Evolutionary conservation across 2,329 filamentous ascomycete genomes (phyloP).

Genomic region (Aspergillus aculeatinus): DNA sequence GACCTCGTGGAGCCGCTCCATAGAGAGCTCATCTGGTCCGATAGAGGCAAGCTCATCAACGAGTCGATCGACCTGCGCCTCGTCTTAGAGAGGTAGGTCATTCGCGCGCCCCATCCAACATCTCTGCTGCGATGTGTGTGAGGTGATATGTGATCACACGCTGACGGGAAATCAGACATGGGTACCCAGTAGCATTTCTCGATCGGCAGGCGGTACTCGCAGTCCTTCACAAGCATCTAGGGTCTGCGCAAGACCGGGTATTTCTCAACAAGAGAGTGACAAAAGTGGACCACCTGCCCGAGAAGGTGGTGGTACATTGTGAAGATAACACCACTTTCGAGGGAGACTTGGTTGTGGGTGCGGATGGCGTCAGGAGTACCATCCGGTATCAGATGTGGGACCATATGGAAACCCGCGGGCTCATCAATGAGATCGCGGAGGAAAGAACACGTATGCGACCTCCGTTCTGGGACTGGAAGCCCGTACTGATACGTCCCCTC

Average conservation of each 20-base stretch:
- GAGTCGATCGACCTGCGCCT: not conserved
- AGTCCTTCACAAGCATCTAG: not conserved
- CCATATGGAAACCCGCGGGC: not conserved
- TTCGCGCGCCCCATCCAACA: not conserved
- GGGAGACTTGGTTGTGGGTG: conserved; percentile 4
- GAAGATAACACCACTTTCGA: not conserved
- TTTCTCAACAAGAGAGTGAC: conserved; percentile 1
- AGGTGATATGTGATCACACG: not conserved
- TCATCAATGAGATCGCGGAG: not conserved
- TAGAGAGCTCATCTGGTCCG: not conserved
- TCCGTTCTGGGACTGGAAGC: too few relatives aligned
- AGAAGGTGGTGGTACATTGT: not conserved
- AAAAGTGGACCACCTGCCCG: not conserved
- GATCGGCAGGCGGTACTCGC: conserved; percentile 5
- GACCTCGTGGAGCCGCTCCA: not conserved
- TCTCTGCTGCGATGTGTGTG: not conserved
- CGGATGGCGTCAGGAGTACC: not conserved
- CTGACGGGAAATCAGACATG: not conserved
- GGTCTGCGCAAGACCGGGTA: not conserved
- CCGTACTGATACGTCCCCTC: not conserved
- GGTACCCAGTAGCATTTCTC: conserved; percentile 4
- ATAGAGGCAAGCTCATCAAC: not conserved
- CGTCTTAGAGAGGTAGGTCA: not conserved
- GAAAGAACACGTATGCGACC: not conserved
- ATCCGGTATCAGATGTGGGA: conserved; percentile 1